These are phyloP conservation scores for Termitomyces titanicus DNA, from an alignment of 768 basidiomycete genomes.

Conservation along the genomic window DNA sequence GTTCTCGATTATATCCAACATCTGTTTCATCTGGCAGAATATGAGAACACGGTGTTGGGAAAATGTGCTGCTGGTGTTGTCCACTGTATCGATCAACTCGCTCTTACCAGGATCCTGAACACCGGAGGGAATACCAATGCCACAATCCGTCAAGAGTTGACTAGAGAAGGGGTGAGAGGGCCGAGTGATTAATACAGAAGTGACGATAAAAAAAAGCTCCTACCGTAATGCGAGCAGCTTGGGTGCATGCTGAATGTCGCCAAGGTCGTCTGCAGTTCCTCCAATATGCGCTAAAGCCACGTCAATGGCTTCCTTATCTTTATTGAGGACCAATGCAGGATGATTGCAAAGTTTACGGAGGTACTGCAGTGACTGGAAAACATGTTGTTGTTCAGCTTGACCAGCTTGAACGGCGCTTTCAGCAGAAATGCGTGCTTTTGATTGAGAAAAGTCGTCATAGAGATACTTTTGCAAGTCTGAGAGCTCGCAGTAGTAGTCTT, in stretches of 20 bases:
- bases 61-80: constrained; percentile 55
- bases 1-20: constrained; percentile 96
- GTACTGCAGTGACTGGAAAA: constrained; percentile 97
- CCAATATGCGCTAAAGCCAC: constrained; percentile 57
- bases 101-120: constrained; percentile 59
- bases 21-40: constrained; percentile 99
- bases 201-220: background rate
- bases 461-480: constrained; percentile 91
- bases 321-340: constrained; percentile 86
- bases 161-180: constrained; percentile 35
- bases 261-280: constrained; percentile 42
- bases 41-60: constrained; percentile 98
- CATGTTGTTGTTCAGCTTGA: constrained; percentile 63
- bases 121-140: constrained; percentile 65
- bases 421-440: constrained; percentile 61
- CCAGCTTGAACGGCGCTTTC: constrained; percentile 60
- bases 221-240: constrained; percentile 91
- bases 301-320: constrained; percentile 54
- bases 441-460: constrained; percentile 91
- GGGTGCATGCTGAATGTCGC: constrained; percentile 88
- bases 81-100: constrained; percentile 59
- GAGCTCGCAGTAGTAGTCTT: constrained; percentile 98
- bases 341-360: constrained; percentile 98
- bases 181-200: constrained; percentile 2
- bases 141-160: constrained; percentile 92